A percentile compares a stretch with the other conserved stretches of the same genome.
phyloP scores from a whole-genome alignment of 2,329 filamentous ascomycete species.

The Beauveria varroae region DNA sequence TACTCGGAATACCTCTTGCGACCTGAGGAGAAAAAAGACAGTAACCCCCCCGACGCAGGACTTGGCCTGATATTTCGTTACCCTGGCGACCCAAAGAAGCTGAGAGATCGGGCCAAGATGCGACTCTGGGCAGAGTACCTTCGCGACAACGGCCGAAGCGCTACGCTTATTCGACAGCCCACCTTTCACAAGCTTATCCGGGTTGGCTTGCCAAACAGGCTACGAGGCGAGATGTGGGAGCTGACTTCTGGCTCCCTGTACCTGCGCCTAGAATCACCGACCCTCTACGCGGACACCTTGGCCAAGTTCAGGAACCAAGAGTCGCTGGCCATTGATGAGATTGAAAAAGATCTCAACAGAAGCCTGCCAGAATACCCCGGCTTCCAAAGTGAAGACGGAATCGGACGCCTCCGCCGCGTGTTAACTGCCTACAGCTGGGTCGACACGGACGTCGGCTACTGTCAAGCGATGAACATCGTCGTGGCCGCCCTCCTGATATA shows the following conservation, averaged over 20 bases:
- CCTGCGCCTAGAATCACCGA: constrained; percentile 77
- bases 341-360: constrained; percentile 95
- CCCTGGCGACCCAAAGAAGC: constrained; percentile 87
- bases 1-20: constrained; percentile 82
- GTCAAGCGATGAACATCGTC: constrained; percentile 99
- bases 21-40: constrained; percentile 53
- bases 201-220: constrained; percentile 85
- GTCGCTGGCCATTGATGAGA: constrained; percentile 95
- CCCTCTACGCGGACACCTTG: constrained; percentile 75
- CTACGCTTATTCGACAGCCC: constrained; percentile 85
- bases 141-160: constrained; percentile 87
- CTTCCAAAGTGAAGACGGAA: constrained; percentile 94
- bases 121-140: constrained; percentile 95
- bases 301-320: constrained; percentile 76
- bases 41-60: constrained; percentile 70
- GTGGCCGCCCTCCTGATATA: constrained; percentile 97
- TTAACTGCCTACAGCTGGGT: constrained; percentile 97
- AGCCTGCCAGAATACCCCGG: constrained; percentile 96
- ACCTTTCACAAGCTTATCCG: constrained; percentile 97
- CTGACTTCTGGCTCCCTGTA: constrained; percentile 87
- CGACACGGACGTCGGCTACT: constrained; percentile 92
- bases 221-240: constrained; percentile 95
- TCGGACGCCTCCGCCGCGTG: constrained; percentile 79
- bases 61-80: constrained; percentile 90
- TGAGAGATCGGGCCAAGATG: constrained; percentile 95